Conservation (phyloP, 2,329 filamentous ascomycete genomes). For the Cryphonectria parasitica region DNA sequence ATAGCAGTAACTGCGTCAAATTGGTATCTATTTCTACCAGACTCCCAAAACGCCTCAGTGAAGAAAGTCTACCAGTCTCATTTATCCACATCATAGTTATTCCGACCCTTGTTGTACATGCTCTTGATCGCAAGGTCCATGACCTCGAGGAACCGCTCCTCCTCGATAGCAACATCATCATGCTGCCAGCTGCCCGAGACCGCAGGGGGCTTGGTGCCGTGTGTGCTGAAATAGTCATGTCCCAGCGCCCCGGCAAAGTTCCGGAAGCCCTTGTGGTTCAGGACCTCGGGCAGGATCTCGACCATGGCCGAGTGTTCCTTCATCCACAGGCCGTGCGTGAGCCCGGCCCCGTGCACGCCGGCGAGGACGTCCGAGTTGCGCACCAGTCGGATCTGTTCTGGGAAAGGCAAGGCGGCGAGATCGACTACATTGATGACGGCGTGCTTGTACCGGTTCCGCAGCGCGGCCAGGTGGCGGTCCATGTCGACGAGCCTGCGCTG, state of each 20-base stretch:
- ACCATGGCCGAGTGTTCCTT: constrained; percentile 41
- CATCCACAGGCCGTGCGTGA: constrained; percentile 49
- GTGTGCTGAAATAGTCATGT: constrained; percentile 12
- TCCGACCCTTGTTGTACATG: constrained; percentile 15
- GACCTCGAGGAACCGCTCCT: constrained; percentile 6
- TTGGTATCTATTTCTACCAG: constrained; percentile 9
- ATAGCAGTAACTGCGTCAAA: not conserved
- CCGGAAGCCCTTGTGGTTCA: constrained; percentile 44
- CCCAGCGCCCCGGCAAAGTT: constrained; percentile 41
- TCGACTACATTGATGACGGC: constrained; percentile 36
- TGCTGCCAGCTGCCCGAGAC: constrained; percentile 12
- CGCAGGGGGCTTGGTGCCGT: not conserved
- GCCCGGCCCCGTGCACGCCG: constrained; percentile 48
- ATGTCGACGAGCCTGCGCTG: constrained; percentile 35
- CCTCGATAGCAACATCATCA: constrained; percentile 7
- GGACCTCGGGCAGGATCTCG: constrained; percentile 45
- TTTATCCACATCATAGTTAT: constrained; percentile 4
- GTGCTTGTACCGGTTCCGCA: not conserved
- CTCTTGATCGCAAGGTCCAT: constrained; percentile 16
- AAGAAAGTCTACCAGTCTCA: not conserved
- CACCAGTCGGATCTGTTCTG: constrained; percentile 41
- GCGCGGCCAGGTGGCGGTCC: constrained; percentile 38
- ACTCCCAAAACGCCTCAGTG: constrained; percentile 5
- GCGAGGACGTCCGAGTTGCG: constrained; percentile 46
- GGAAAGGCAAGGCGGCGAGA: constrained; percentile 43